Percentiles rank a stretch among this genome's conserved stretches.
Evolutionary conservation across 2,329 filamentous ascomycete genomes (phyloP).

Genomic region (Lachnellula willkommii): DNA sequence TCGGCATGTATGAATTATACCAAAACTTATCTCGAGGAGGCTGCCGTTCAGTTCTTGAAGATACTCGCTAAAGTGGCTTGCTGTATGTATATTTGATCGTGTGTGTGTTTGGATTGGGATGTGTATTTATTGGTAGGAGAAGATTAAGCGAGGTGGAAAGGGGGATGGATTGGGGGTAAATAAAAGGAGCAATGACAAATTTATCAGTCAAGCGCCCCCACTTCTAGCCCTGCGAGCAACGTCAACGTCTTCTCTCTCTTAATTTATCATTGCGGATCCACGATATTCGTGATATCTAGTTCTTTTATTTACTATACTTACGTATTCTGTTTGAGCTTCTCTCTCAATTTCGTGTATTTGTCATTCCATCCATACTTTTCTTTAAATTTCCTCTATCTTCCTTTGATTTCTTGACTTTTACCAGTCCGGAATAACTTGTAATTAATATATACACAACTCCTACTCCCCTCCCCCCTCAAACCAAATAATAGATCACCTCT

Average conservation of each 20-base stretch:
- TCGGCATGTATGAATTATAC: too few relatives aligned
- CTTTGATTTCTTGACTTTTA: too few relatives aligned
- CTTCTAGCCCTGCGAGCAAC: not conserved
- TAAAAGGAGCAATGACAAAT: not conserved
- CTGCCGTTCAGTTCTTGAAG: not conserved
- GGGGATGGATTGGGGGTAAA: not conserved
- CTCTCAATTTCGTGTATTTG: too few relatives aligned
- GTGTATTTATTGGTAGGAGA: not conserved
- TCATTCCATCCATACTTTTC: too few relatives aligned
- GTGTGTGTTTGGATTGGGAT: too few relatives aligned
- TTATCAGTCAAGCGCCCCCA: not conserved
- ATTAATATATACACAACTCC: not conserved
- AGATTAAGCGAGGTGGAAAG: not conserved
- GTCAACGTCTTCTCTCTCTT: not conserved
- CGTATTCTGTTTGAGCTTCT: not conserved
- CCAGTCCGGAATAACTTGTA: not conserved
- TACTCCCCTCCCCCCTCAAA: conserved; percentile 15
- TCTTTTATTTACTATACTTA: not conserved
- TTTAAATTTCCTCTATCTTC: too few relatives aligned
- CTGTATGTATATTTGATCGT: too few relatives aligned
- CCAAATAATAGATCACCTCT: conserved; percentile 49
- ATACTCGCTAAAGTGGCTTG: not conserved
- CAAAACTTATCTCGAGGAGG: too few relatives aligned
- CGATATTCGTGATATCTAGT: not conserved
- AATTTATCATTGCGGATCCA: not conserved